Evolutionary conservation across 352 stramenopile species (phyloP), one percentile per base, ranked within the genome.

Genomic region (Globisporangium acanthophoron): DNA sequence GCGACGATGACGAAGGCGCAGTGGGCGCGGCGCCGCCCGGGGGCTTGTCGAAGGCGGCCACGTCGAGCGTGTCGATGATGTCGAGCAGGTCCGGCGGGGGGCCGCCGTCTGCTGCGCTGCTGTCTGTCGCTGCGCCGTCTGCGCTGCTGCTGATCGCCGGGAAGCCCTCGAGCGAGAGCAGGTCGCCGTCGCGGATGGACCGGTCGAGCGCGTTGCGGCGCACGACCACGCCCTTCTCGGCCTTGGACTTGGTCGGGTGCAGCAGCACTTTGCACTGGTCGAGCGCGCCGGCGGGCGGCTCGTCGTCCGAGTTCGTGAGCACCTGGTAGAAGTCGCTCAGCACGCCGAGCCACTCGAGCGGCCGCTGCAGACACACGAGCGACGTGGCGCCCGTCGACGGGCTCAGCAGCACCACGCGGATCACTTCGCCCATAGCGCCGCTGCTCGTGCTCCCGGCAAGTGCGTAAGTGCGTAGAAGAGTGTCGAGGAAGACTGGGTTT

Each of bases 321-420:
- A 80, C 80, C 66, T 90, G 80, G 68, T 90, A 90, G 66, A 92
- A 90, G 68, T 92, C 83, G 56, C 72, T 69, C 3, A 92, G 71
- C 56, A 92, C 83, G 59, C 72, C 57, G 49, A 74, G 78, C 83
- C 83, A 92, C 49, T 88, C 76, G 52, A 92, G 76, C 56, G 83
- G 83, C 31, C 83, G 80, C 63, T 88, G 74, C 41, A 92, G 80
- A 69, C 80, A 89, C 67, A 92, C 83, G 63, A 92, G 78, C 58
- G 78, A 80, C 56, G 80, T 90, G 39, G 74, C 67, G 59, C 76
- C 55, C 27, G 76, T 80, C 43, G 90, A 66, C 48, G 80, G 83
- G 51, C 87, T 90, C 39, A 92, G 71, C 59, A 92, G 70, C 64
- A 92, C 64, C 65, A 92, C 83, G 64, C 83, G 83, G 61, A 92